These are phyloP conservation scores for Wickerhamiella cacticola DNA, from an alignment of 805 yeast species.

Conservation along the genomic window DNA sequence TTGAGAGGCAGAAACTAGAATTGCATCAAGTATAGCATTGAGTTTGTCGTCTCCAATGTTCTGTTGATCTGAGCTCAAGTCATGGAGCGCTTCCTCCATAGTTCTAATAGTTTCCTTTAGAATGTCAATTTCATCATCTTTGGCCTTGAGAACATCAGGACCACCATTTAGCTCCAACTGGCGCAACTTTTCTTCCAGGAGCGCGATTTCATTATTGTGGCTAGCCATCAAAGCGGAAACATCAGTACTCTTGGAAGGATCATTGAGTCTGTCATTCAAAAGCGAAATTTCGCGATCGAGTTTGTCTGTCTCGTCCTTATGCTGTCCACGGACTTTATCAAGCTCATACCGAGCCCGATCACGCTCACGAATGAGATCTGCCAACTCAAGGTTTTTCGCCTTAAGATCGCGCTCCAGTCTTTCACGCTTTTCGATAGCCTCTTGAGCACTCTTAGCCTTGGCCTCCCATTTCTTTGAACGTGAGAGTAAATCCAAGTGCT, in stretches of 20 bases:
- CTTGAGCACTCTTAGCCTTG: slow-evolving; percentile 81
- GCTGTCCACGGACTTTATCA: slow-evolving; percentile 54
- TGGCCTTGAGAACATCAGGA: slow-evolving; percentile 39
- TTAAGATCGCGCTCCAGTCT: slow-evolving; percentile 71
- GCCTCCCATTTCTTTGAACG: slow-evolving; percentile 73
- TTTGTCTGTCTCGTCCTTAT: slow-evolving; percentile 51
- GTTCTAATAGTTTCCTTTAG: slow-evolving; percentile 48
- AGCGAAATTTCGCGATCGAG: slow-evolving; percentile 54
- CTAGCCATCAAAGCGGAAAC: slow-evolving; percentile 36
- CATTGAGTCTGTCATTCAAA: slow-evolving; percentile 46
- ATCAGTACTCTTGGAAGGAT: slow-evolving; percentile 52
- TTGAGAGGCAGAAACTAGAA: slow-evolving; percentile 54
- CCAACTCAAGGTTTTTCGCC: slow-evolving; percentile 74
- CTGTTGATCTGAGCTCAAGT: slow-evolving; percentile 29
- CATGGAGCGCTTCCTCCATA: slow-evolving; percentile 53
- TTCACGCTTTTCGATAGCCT: slow-evolving; percentile 73
- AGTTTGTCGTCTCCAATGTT: slow-evolving; percentile 4
- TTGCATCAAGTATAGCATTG: slow-evolving; percentile 51
- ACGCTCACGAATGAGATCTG: slow-evolving; percentile 78
- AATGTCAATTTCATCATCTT: slow-evolving; percentile 68
- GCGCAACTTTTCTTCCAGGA: slow-evolving; percentile 20
- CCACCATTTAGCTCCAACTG: slow-evolving; percentile 23
- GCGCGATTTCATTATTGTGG: slow-evolving; percentile 19
- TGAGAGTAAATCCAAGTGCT: slow-evolving; percentile 66
- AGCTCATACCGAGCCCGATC: slow-evolving; percentile 78